Base-by-base conservation (phyloP, 2,329 filamentous ascomycete genomes). In the Celoporthe dispersa region DNA sequence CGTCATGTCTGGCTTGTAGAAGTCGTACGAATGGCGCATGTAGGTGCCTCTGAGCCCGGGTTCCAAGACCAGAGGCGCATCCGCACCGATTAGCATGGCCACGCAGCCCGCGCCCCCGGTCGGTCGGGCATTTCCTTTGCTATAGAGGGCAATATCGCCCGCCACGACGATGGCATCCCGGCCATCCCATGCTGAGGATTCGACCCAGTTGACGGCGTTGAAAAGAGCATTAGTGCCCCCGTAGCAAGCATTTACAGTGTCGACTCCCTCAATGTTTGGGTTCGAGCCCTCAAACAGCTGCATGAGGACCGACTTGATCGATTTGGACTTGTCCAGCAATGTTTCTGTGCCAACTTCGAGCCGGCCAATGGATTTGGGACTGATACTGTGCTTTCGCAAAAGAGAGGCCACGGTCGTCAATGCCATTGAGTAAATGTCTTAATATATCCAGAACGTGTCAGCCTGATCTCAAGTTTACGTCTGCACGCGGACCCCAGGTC, bases 261-360 rank as follows among this genome's bases (percentile, higher is more conserved):
- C 92, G 66, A 94, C 87, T 80, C 92, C 92, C 84, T 95, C 92
- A 72, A 95, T 85, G 84, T 92, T 94, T 84, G 90, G 92, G 85
- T 95, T 95, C n/a, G n/a, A n/a, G 76, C 92, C 91, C 78, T 90
- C 88, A 76, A 95, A 94, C 60, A 95, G 86, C 85, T 94, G 92
- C 92, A 95, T 95, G 74, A 95, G 84, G 72, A 95, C 92, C 39
- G 92, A 91, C 88, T 95, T 95, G 84, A 94, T 92, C 61, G 92
- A 94, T 87, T 95, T 95, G 80, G 92, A 94, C 86, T 95, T 95
- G 87, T 95, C 92, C 78, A 95, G 85, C 69, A 95, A 85, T 74
- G 92, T 95, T 87, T 95, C 92, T 67, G 92, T 95, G 78, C 92
- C 92, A 77, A 95, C 92, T 84, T 95, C 92, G 78, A 95, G 86